Percentiles rank a stretch among this genome's conserved stretches.
Evolutionary conservation across 129 eudicot genomes (phyloP).

Genomic region (Chrysanthemum seticuspe): DNA sequence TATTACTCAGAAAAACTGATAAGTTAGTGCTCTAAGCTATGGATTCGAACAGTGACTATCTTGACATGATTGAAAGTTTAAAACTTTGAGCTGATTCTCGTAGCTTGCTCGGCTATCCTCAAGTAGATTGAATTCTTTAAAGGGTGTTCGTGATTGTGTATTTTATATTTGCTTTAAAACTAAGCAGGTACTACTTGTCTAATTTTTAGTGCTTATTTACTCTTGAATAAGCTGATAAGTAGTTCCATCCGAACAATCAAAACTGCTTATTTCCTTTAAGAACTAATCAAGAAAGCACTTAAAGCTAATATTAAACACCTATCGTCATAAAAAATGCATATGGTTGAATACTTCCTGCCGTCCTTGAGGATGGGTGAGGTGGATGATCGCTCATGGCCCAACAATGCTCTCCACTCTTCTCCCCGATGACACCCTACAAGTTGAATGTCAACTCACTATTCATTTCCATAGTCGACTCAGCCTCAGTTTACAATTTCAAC

Average conservation of each 20-base stretch:
- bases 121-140: neutral
- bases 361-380: no score
- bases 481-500: constrained; percentile 41
- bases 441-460: constrained; percentile 55
- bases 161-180: no score
- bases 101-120: neutral
- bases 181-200: no score
- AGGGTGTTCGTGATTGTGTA: no score
- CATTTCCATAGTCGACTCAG: constrained; percentile 58
- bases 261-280: no score
- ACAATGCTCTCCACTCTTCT: constrained; percentile 61
- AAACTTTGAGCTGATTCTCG: neutral
- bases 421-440: constrained; percentile 42
- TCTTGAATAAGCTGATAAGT: no score
- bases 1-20: neutral
- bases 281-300: no score
- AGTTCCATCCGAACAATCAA: no score
- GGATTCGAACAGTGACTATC: neutral
- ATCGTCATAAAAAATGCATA: no score
- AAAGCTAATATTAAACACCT: no score
- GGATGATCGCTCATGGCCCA: constrained; percentile 12
- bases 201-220: no score
- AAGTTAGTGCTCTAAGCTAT: constrained; percentile 4
- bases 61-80: neutral
- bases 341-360: no score